phyloP scores from a whole-genome alignment of 2,329 filamentous ascomycete species.

The Pestalotiopsis sp. region DNA sequence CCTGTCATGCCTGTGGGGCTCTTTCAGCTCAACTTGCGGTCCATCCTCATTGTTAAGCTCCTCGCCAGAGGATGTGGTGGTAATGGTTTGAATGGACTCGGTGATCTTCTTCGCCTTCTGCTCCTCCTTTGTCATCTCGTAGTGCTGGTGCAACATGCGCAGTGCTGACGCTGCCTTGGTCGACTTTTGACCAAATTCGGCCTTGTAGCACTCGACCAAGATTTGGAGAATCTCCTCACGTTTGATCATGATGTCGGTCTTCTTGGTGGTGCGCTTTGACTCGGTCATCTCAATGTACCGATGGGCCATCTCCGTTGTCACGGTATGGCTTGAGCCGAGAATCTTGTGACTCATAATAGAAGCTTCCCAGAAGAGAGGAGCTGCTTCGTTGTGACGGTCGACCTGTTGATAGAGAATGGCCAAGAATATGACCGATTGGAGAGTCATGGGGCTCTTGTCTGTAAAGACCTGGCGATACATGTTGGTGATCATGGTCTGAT shows the following conservation, averaged over 20 bases:
- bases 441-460: constrained; percentile 15
- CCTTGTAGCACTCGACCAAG: constrained; percentile 14
- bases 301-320: constrained; percentile 20
- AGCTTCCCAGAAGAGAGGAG: constrained; percentile 19
- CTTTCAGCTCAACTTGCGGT: not conserved
- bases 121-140: constrained; percentile 9
- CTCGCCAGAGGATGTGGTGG: not conserved
- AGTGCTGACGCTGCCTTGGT: constrained; percentile 1
- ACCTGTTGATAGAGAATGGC: constrained; percentile 20
- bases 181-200: constrained; percentile 10
- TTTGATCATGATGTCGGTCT: constrained; percentile 13
- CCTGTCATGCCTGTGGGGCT: not conserved
- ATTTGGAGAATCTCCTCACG: constrained; percentile 11
- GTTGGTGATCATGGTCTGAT: constrained; percentile 29
- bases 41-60: not conserved
- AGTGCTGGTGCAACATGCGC: constrained; percentile 9
- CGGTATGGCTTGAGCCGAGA: constrained; percentile 8
- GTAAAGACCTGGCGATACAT: constrained; percentile 34
- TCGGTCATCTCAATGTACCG: constrained; percentile 19
- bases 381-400: constrained; percentile 7
- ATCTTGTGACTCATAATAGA: constrained; percentile 14
- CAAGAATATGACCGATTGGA: constrained; percentile 22
- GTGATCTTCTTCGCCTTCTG: constrained; percentile 13
- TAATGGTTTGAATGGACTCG: constrained; percentile 1
- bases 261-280: not conserved